phyloP scores from a whole-genome alignment of 2,329 filamentous ascomycete genomes.

The Pseudohalonectria lignicola region DNA sequence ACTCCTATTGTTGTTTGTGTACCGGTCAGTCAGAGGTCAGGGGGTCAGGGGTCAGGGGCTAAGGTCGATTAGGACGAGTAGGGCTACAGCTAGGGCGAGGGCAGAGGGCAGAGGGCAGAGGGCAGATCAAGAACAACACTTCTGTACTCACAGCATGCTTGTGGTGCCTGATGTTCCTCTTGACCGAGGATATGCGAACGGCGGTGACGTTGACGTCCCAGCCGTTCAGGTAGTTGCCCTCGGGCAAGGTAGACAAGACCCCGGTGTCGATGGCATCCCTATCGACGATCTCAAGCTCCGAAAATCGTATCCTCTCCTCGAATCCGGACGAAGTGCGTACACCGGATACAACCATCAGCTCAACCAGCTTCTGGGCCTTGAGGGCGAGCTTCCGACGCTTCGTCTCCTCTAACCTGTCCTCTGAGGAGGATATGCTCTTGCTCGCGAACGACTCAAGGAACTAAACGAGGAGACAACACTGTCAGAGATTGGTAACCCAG shows the following conservation, averaged over 20 bases:
- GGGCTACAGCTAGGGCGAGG: neutral
- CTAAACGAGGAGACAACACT: constrained; percentile 27
- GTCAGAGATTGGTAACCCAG: neutral
- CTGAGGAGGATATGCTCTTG: constrained; percentile 93
- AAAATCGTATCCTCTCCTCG: constrained; percentile 92
- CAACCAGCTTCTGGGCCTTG: constrained; percentile 91
- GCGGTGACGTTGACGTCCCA: constrained; percentile 96
- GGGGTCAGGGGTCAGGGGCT: too few relatives aligned
- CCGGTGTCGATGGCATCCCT: constrained; percentile 86
- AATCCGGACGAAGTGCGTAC: constrained; percentile 93
- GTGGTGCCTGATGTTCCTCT: constrained; percentile 80
- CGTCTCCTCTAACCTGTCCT: constrained; percentile 91
- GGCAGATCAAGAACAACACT: too few relatives aligned
- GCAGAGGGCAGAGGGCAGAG: too few relatives aligned
- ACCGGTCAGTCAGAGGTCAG: too few relatives aligned
- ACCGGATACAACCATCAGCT: constrained; percentile 99
- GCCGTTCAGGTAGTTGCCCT: constrained; percentile 85
- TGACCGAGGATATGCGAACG: constrained; percentile 69
- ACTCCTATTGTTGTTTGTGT: constrained; percentile 54
- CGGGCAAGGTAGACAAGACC: constrained; percentile 73
- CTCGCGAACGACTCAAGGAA: constrained; percentile 96
- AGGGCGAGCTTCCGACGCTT: constrained; percentile 85
- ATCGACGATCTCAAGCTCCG: constrained; percentile 94
- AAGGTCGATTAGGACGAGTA: neutral
- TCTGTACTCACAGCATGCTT: constrained; percentile 76